Conservation (phyloP, 208 protist genomes). For the Acanthamoeba culbertsoni region DNA sequence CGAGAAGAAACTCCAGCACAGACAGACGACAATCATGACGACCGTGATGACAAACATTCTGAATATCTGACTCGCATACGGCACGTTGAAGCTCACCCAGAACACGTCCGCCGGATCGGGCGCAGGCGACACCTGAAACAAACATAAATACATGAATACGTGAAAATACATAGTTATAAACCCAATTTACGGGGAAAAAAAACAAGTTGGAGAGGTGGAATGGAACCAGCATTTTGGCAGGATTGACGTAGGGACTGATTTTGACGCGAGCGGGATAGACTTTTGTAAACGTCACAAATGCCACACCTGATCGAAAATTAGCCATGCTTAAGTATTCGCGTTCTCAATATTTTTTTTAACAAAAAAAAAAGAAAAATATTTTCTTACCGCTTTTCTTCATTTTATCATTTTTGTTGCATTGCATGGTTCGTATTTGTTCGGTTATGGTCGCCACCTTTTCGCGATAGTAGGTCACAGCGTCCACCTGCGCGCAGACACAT, state of each 20-base stretch:
- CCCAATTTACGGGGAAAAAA: neutral
- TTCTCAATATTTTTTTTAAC: no score
- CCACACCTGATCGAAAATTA: no score
- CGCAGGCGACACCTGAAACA: neutral
- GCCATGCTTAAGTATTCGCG: no score
- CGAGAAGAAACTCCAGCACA: neutral
- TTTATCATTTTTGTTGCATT: neutral
- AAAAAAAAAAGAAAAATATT: neutral
- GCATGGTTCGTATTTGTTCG: neutral
- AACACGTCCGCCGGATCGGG: conserved; percentile 4
- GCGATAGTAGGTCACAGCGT: neutral
- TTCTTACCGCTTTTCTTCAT: neutral
- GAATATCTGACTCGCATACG: neutral
- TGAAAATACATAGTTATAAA: no score
- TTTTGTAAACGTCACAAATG: conserved; percentile 15
- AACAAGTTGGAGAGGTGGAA: neutral
- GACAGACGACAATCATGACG: neutral
- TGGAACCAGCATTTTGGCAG: neutral
- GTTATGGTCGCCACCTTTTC: neutral
- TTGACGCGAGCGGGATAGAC: conserved; percentile 7
- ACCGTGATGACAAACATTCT: neutral
- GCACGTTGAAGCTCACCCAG: neutral
- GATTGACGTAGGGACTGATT: neutral
- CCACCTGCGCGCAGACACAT: neutral
- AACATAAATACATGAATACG: no score